These are phyloP conservation scores for Vachellia collinsii DNA, from an alignment of 306 rosid species.

Conservation along the genomic window DNA sequence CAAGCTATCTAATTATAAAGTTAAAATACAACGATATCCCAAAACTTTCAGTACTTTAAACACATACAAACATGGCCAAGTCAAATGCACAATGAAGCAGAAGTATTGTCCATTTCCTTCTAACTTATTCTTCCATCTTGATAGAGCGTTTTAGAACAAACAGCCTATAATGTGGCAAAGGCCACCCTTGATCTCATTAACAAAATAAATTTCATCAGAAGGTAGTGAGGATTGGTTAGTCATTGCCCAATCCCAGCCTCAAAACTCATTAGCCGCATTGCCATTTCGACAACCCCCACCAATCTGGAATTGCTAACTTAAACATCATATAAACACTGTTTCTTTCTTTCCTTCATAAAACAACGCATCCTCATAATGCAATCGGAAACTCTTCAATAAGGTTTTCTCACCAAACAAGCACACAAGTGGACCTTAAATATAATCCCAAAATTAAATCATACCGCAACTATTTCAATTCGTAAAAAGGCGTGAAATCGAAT, in stretches of 20 bases:
- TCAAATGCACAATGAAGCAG: constrained; percentile 24
- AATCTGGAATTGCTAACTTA: constrained; percentile 19
- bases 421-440: neutral
- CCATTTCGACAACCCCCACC: neutral
- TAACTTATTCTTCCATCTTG: constrained; percentile 1
- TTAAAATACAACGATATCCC: neutral
- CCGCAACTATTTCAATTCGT: neutral
- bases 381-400: neutral
- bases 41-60: neutral
- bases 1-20: neutral
- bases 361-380: neutral
- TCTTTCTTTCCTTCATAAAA: neutral
- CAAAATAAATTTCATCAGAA: neutral
- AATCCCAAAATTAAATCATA: neutral
- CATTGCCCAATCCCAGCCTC: neutral
- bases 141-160: neutral
- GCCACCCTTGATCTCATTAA: neutral
- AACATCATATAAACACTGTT: neutral
- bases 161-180: constrained; percentile 4
- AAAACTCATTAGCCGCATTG: constrained; percentile 1
- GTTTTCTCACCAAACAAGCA: neutral
- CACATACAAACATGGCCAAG: constrained; percentile 15
- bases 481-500: neutral
- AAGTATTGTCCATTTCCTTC: neutral
- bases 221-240: neutral